Conservation (phyloP, 441 rosid genomes). For the Sinapis alba region DNA sequence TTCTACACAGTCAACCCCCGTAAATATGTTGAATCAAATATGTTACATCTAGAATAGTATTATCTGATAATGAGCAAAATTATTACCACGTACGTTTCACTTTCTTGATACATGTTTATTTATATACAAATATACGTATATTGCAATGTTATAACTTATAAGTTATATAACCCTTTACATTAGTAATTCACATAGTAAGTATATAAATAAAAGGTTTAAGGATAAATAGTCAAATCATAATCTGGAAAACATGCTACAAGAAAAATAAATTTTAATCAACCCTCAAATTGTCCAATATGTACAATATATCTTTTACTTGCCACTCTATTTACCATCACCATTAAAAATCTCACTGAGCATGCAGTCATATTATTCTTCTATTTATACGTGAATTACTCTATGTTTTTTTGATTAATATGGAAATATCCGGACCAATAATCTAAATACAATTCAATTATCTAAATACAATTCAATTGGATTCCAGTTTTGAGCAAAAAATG, state of each 20-base stretch:
- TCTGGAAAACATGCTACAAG: neutral
- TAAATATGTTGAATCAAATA: neutral
- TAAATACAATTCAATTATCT: no score
- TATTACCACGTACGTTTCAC: neutral
- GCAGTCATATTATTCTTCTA: neutral
- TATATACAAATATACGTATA: neutral
- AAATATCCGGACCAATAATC: no score
- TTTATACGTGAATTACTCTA: neutral
- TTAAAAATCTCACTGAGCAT: neutral
- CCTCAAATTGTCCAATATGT: neutral
- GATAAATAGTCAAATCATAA: neutral
- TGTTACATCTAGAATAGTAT: neutral
- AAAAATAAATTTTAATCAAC: neutral
- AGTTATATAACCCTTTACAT: neutral
- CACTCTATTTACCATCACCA: neutral
- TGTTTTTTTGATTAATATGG: no score
- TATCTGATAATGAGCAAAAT: constrained; percentile 1
- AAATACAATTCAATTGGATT: neutral
- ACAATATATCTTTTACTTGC: neutral
- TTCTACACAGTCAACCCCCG: constrained; percentile 13
- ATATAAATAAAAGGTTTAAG: neutral
- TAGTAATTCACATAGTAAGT: neutral
- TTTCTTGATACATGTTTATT: neutral
- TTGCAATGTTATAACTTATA: neutral
- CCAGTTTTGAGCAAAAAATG: neutral